Conservation (phyloP, 345 rosid genomes). For the Schrenkiella parvula region DNA sequence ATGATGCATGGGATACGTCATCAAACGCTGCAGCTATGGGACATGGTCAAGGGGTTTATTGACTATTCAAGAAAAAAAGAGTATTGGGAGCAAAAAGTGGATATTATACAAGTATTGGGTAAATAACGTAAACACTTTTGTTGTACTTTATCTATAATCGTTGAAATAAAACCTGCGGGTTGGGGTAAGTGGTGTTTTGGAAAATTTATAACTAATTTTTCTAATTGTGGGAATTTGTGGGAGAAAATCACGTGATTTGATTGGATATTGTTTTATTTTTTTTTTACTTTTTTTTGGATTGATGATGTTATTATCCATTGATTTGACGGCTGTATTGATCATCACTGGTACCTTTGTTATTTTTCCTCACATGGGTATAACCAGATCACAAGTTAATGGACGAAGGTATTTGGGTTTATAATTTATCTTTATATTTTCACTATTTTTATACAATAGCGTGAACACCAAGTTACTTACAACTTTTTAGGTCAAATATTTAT, state of each 20-base stretch:
- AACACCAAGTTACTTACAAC: background rate
- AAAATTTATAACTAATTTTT: constrained; percentile 7
- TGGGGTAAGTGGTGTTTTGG: constrained; percentile 10
- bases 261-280: constrained; percentile 7
- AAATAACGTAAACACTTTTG: constrained; percentile 20
- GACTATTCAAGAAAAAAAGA: background rate
- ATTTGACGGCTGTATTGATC: constrained; percentile 17
- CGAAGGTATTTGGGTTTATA: background rate
- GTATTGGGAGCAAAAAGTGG: background rate
- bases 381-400: constrained; percentile 29
- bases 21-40: constrained; percentile 37
- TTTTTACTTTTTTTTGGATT: background rate
- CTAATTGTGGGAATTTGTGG: constrained; percentile 27
- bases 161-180: constrained; percentile 25
- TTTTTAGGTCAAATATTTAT: constrained; percentile 9
- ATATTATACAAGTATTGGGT: background rate
- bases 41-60: constrained; percentile 37
- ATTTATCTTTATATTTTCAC: background rate
- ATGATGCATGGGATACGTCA: constrained; percentile 73
- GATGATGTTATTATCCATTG: constrained; percentile 18
- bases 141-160: constrained; percentile 20
- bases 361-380: constrained; percentile 31
- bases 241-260: constrained; percentile 11
- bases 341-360: constrained; percentile 24
- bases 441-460: background rate